phyloP scores from a whole-genome alignment of 306 rosid genomes.

The Rubus parviflorus region DNA sequence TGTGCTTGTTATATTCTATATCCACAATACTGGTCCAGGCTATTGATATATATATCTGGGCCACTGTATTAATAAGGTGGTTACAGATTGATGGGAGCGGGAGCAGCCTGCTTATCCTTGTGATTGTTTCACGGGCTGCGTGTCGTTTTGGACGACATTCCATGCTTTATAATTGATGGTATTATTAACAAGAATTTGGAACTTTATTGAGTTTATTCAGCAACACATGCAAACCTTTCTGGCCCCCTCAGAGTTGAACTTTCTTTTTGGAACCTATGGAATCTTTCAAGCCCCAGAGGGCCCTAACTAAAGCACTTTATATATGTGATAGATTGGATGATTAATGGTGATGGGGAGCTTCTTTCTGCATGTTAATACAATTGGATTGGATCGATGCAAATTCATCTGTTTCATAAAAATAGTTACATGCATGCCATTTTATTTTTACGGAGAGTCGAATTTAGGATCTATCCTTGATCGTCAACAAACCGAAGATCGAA shows the following conservation, averaged over 20 bases:
- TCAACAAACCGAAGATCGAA: neutral
- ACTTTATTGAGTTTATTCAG: slow-evolving; percentile 1
- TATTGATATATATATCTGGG: slow-evolving; percentile 21
- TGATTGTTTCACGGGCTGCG: slow-evolving; percentile 24
- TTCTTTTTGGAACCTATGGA: neutral
- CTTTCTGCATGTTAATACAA: neutral
- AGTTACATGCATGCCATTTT: neutral
- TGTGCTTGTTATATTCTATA: neutral
- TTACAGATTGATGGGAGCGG: slow-evolving; percentile 38
- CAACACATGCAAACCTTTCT: slow-evolving; percentile 19
- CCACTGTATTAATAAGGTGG: slow-evolving; percentile 45
- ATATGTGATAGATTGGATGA: neutral
- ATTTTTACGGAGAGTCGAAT: neutral
- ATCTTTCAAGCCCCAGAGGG: slow-evolving; percentile 13
- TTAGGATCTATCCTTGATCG: neutral
- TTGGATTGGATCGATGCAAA: neutral
- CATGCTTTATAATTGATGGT: slow-evolving; percentile 26
- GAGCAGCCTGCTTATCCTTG: slow-evolving; percentile 27
- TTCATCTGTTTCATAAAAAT: neutral
- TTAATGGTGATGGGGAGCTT: slow-evolving; percentile 6
- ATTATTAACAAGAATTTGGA: slow-evolving; percentile 11
- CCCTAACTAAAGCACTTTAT: slow-evolving; percentile 3
- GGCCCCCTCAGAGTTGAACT: slow-evolving; percentile 13
- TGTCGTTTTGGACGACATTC: slow-evolving; percentile 46
- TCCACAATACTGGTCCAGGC: slow-evolving; percentile 4